Base-by-base conservation (phyloP, 164 flowering plant species). In the Litsea cubeba region DNA sequence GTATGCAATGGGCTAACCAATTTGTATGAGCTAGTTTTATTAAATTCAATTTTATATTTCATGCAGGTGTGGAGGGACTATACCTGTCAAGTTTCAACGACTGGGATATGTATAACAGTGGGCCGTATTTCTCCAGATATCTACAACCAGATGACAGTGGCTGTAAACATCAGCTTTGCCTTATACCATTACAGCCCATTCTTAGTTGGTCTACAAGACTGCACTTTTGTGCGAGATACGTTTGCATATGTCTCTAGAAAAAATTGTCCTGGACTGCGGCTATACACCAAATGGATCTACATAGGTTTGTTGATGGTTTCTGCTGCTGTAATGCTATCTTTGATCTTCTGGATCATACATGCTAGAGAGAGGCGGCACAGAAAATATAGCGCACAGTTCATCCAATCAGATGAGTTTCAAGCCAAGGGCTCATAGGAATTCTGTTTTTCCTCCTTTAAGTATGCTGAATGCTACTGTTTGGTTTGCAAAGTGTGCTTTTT, bases 291-390 rank as follows among this genome's bases (percentile, higher is more conserved):
- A 51, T 88, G 91, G 91, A 80, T 90, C 30, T 92, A 90, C 71
- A 71, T 85, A 23, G 99, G 98, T 0, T 71, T 91, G 71, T 87
- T 85, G 2, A 68, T 91, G 85, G 95, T 91, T 50, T 88, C 99
- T 17, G 84, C 81, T 73, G 92, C 95, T n/a, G 96, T 94, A 30
- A 89, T 89, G 94, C 82, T 89, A 12, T 94, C 99, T 1, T 58
- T 96, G 81, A 82, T 92, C 46, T 86, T 92, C 74, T 94, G 98
- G 99, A 90, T 92, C 26, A 74, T 91, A 25, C 94, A 94, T 81
- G 97, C 93, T 0, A 78, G 97, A 64, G 98, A 96, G 78, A 81
- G 95, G 70, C 82, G 91, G 14, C 97, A 90, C 71, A 90, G 96
- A 8, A 87, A 82, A 1, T 90, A 92, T 65, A 88, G 87, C 54